Conservation (phyloP, 1,139 yeast species). For the Blastobotrys illinoisensis region DNA sequence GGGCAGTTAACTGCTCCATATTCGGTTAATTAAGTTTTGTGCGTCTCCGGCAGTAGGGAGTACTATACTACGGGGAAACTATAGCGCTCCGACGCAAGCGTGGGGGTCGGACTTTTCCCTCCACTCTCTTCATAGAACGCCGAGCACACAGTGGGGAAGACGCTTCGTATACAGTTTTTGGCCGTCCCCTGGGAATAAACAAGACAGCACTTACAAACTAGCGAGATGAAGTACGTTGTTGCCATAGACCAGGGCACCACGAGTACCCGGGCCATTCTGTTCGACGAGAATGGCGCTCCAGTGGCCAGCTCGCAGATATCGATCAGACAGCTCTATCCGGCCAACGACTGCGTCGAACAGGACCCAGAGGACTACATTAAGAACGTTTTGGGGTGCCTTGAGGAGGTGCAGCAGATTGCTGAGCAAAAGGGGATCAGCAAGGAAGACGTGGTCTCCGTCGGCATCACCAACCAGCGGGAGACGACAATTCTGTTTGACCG, state of each 20-base stretch:
- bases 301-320: slow-evolving; percentile 87
- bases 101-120: neutral
- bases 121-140: neutral
- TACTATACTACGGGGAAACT: neutral
- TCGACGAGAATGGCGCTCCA: slow-evolving; percentile 67
- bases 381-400: slow-evolving; percentile 48
- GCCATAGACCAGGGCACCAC: slow-evolving; percentile 92
- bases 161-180: neutral
- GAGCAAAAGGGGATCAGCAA: slow-evolving; percentile 27
- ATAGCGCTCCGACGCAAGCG: neutral
- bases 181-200: too few species aligned
- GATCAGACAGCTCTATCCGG: slow-evolving; percentile 39
- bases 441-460: slow-evolving; percentile 43
- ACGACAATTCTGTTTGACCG: slow-evolving; percentile 89
- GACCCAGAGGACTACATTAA: slow-evolving; percentile 81
- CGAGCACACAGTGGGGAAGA: neutral
- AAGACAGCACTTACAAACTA: too few species aligned
- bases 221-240: slow-evolving; percentile 26
- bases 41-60: too few species aligned
- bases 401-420: slow-evolving; percentile 31
- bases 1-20: too few species aligned
- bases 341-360: slow-evolving; percentile 80
- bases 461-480: slow-evolving; percentile 94
- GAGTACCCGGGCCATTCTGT: slow-evolving; percentile 84
- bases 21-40: neutral